Base-by-base conservation (phyloP, 1,284 basidiomycete species). In the Boletus subluridellus region DNA sequence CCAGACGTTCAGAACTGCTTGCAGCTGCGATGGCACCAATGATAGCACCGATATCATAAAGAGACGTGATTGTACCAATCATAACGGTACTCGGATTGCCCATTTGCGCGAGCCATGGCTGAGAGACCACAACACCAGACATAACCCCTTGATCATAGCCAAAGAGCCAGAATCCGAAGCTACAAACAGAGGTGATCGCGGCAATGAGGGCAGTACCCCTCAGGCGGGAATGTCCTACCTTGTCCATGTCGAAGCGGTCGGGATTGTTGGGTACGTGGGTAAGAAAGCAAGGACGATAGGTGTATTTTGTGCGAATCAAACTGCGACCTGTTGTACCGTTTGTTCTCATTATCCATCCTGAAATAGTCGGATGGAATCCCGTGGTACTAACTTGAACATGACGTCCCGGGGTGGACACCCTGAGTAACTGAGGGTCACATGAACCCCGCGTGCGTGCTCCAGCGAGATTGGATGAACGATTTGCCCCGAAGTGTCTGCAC, bases 41-140 rank as follows among this genome's bases (percentile, higher is more conserved):
- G n/a, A 32, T 32, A 24, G 63, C 61, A 42, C 54, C 61, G 21
- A 62, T 47, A 35, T 62, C 61, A 35, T 64, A 64, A 11, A 63
- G 48, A n/a, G 61, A 65, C 2, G 63, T 65, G 26, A 63, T 65
- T 6, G 63, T 63, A n/a, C 62, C 62, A n/a, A 63, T 63, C 62
- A 63, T 59, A 1, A 63, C 63, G 8, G 60, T 54, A 21, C 63
- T 65, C 21, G 63, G 62, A 49, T 65, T 47, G 11, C 55, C 62
- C 62, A 63, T 63, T 30, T 63, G 63, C n/a, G n/a, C 34, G 49
- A 63, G 55, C 61, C 62, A 63, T 17, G 55, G 45, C 46, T 60
- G 52, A 46, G 62, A 65, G 14, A 63, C 4, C 8, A 63, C 55
- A 1, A 65, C 52, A 10, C 63, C 61, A 9, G 61, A 65, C 61